Base-by-base conservation (phyloP, 306 rosid species). In the Astragalus glycyphyllos region DNA sequence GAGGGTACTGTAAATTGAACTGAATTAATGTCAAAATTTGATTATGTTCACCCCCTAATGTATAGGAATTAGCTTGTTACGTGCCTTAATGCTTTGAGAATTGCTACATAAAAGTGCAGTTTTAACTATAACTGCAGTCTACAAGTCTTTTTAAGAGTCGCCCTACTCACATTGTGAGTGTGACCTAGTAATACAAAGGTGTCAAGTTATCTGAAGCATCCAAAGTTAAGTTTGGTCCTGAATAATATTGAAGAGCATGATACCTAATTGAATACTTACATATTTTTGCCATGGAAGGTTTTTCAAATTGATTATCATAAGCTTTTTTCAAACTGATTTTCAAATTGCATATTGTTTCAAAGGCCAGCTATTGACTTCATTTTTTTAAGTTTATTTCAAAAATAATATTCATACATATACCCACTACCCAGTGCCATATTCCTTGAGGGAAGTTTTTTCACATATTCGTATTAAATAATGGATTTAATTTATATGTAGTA, bases 1-100 rank as follows among this genome's bases (percentile, higher is more conserved):
- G 74, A 49, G 35, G 46, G 67, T 78, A 32, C 14, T 69, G 69
- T 48, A 40, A 66, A 72, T 40, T 65, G 6, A 17, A 64, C 73
- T 3, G 32, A 56, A 6, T 38, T 46, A 6, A 71, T 58, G 51
- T 47, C 69, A 74, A 46, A 56, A 38, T 63, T 55, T 55, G 61
- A 71, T 53, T 56, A 29, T 62, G 35, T 62, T 62, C 47, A n/a
- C 48, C 60, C 79, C 29, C 3, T 35, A 17, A 63, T 63, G 57
- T 53, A 37, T 44, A 69, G 48, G 31, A 23, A 23, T 7, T 14
- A 37, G 41, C 47, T 45, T 71, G 4, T 56, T 47, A 37, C 9
- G 23, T 23, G 4, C 7, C 59, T 61, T 77, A 35, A 65, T 35
- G 8, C 49, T 53, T 8, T 20, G 11, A 77, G 65, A 31, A 51